Conservation (phyloP, 2,329 filamentous ascomycete species). For the Grosmannia serpens region DNA sequence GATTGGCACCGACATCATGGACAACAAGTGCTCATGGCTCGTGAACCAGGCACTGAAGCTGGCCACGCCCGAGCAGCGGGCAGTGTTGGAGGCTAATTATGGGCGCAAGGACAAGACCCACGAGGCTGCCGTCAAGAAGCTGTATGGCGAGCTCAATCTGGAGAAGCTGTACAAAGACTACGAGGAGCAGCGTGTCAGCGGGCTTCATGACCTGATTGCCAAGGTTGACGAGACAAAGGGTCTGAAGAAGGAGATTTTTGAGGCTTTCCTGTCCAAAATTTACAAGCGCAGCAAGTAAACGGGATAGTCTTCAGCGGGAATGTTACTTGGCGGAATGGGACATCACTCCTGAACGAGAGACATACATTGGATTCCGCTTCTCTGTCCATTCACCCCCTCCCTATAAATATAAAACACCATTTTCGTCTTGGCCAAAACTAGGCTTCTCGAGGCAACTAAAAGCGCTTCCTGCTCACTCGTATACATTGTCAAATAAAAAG, state of each 20-base stretch:
- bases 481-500: background rate
- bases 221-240: conserved; percentile 77
- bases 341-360: too few relatives aligned
- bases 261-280: conserved; percentile 87
- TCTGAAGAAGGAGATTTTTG: conserved; percentile 81
- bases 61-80: conserved; percentile 73
- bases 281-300: conserved; percentile 92
- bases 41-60: conserved; percentile 85
- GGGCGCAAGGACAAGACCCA: conserved; percentile 77
- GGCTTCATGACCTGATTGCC: conserved; percentile 64
- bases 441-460: background rate
- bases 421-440: background rate
- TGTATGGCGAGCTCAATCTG: conserved; percentile 78
- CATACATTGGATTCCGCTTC: background rate
- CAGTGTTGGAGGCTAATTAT: conserved; percentile 84
- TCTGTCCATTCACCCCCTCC: background rate
- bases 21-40: conserved; percentile 99
- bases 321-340: too few relatives aligned
- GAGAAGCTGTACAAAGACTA: conserved; percentile 77
- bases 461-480: background rate
- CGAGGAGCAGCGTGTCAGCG: conserved; percentile 75
- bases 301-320: background rate
- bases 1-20: conserved; percentile 96
- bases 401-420: background rate
- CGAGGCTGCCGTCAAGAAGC: conserved; percentile 76